Conservation (phyloP, 202 grass and related monocot species). For the Elaeis oleifera region DNA sequence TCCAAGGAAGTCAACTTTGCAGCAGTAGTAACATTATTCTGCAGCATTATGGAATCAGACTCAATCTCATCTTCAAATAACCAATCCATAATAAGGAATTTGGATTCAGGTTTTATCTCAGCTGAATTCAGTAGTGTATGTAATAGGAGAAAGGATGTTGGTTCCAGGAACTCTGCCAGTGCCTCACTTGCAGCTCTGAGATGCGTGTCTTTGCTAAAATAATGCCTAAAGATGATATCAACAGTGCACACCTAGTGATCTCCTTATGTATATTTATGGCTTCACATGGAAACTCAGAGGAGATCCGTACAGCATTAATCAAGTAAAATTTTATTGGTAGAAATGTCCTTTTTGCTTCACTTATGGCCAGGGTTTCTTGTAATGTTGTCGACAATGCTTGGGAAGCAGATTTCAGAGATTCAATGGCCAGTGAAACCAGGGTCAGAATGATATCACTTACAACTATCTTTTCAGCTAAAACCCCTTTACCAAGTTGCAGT, state of each 20-base stretch:
- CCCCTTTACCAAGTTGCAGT: slow-evolving; percentile 71
- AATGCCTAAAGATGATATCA: slow-evolving; percentile 58
- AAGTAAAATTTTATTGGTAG: slow-evolving; percentile 95
- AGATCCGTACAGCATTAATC: slow-evolving; percentile 85
- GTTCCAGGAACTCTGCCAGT: slow-evolving; percentile 72
- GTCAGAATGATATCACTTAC: slow-evolving; percentile 57
- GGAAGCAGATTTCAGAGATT: slow-evolving; percentile 54
- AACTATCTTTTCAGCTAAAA: slow-evolving; percentile 47
- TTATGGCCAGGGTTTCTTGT: slow-evolving; percentile 27
- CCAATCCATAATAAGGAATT: slow-evolving; percentile 54
- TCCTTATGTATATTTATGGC: slow-evolving; percentile 42
- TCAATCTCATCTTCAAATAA: slow-evolving; percentile 45
- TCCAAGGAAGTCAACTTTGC: slow-evolving; percentile 28
- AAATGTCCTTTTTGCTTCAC: slow-evolving; percentile 83
- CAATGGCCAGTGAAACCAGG: slow-evolving; percentile 51
- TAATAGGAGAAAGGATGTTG: slow-evolving; percentile 60
- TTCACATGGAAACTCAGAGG: slow-evolving; percentile 62
- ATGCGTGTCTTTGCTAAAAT: slow-evolving; percentile 52
- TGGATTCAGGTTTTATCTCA: slow-evolving; percentile 37
- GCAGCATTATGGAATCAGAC: slow-evolving; percentile 17
- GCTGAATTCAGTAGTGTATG: slow-evolving; percentile 65
- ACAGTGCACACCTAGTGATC: slow-evolving; percentile 48
- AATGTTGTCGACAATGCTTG: slow-evolving; percentile 36
- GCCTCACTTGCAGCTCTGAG: slow-evolving; percentile 64
- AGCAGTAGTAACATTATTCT: slow-evolving; percentile 26